phyloP scores from a whole-genome alignment of 1,284 basidiomycete genomes.

The Phlebopus sp. region DNA sequence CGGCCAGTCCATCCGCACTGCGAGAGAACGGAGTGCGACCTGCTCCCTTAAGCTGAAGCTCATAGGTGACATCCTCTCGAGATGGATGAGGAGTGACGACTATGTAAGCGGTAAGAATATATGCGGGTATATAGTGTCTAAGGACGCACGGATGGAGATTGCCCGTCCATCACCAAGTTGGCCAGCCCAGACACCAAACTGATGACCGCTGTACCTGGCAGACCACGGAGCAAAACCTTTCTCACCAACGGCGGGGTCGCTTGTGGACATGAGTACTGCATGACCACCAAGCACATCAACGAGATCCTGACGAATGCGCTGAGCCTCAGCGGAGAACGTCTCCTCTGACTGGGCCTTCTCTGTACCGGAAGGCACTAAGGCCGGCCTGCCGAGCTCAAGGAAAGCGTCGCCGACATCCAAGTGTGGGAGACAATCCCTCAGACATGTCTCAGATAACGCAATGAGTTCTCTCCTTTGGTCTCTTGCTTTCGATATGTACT shows the following conservation, averaged over 20 bases:
- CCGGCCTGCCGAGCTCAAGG: slow-evolving; percentile 54
- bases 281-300: slow-evolving; percentile 80
- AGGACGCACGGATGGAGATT: slow-evolving; percentile 71
- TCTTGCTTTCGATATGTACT: slow-evolving; percentile 51
- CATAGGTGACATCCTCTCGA: slow-evolving; percentile 57
- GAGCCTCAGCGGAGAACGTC: slow-evolving; percentile 33
- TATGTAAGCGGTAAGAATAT: slow-evolving; percentile 28
- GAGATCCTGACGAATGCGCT: slow-evolving; percentile 63
- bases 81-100: slow-evolving; percentile 75
- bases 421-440: slow-evolving; percentile 79
- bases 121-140: background rate
- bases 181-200: slow-evolving; percentile 94
- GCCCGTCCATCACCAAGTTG: slow-evolving; percentile 96
- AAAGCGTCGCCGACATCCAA: slow-evolving; percentile 86
- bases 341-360: slow-evolving; percentile 28
- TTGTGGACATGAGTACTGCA: slow-evolving; percentile 61
- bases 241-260: slow-evolving; percentile 32
- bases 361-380: slow-evolving; percentile 37
- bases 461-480: slow-evolving; percentile 67
- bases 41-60: slow-evolving; percentile 92
- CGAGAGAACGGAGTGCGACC: slow-evolving; percentile 95
- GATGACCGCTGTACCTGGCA: slow-evolving; percentile 85
- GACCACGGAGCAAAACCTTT: slow-evolving; percentile 82
- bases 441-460: slow-evolving; percentile 61
- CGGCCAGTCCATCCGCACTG: slow-evolving; percentile 89